Evolutionary conservation across 106 monocot genomes (phyloP), one percentile per base, ranked within the genome.

Genomic region (Chionographis japonica): DNA sequence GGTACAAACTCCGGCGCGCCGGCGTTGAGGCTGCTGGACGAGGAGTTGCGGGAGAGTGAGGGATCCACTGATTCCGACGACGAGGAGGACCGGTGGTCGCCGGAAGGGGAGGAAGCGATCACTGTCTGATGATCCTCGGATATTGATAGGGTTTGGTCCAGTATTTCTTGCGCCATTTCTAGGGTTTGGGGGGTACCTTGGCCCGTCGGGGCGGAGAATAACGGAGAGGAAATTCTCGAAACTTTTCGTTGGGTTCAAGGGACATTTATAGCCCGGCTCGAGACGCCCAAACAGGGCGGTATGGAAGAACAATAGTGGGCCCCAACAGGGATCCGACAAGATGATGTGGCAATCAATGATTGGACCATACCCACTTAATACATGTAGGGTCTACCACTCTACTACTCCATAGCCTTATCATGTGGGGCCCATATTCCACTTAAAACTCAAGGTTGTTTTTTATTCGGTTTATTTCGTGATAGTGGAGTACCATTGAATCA

Each of bases 1-100:
- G 75, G 75, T 27, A 75, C 75, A 41, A 75, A 75, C 27, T 75
- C 75, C 11, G 68, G 75, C 13, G 75, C 75, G 41, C 75, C 40
- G n/a, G 75, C 75, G 68, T 75, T 75, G 68, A 75, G 75, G 40
- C 75, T 60, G 35, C 75, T 68, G 54, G 41, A 53, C 12, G 75
- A 75, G 61, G 38, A 41, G 41, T 40, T 68, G 19, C 68, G 68
- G 16, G 61, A 61, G 17, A 73, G 54, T 11, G 63, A 56, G 14
- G 9, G 73, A 55, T 64, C 73, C 12, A 18, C 20, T 19, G 41
- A 19, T 40, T 56, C 12, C 58, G 8, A 15, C 18, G 10, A 41
- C 1, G 16, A n/a, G 56, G 56, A 14, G 12, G 12, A 5, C 5
- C 5, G 15, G 14, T 56, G 52, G 36, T 66, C 66, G 52, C 52